Conservation (phyloP, 2,329 filamentous ascomycete species). For the Phaeophleospora eucalypticola region DNA sequence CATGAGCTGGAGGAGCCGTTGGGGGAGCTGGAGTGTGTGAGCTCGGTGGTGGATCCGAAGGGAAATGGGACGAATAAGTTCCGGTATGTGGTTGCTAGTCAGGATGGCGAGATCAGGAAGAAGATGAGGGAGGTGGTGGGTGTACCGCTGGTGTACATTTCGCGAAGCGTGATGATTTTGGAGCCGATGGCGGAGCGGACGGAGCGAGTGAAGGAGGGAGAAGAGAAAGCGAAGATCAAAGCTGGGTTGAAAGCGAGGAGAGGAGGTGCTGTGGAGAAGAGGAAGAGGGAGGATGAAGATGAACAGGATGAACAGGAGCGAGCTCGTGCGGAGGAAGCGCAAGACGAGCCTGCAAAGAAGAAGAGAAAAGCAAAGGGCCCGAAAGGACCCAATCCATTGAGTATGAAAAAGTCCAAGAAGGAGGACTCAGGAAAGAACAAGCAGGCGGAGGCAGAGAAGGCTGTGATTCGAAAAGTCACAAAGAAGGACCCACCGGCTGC, state of each 20-base stretch:
- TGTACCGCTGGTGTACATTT: constrained; percentile 74
- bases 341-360: constrained; percentile 43
- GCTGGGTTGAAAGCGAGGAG: constrained; percentile 53
- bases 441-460: constrained; percentile 19
- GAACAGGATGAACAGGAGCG: constrained; percentile 21
- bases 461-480: constrained; percentile 20
- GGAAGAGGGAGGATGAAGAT: constrained; percentile 29
- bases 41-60: constrained; percentile 75
- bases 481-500: constrained; percentile 28
- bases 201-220: constrained; percentile 58
- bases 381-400: constrained; percentile 68
- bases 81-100: constrained; percentile 72
- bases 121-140: constrained; percentile 64
- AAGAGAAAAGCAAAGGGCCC: constrained; percentile 58
- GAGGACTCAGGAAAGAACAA: constrained; percentile 19
- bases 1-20: constrained; percentile 70
- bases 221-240: constrained; percentile 72
- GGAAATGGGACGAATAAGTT: constrained; percentile 67
- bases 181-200: constrained; percentile 71
- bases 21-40: constrained; percentile 64
- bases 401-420: constrained; percentile 66
- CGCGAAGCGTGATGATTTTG: constrained; percentile 72
- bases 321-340: constrained; percentile 22
- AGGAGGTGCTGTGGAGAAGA: constrained; percentile 26
- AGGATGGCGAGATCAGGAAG: constrained; percentile 61